Evolutionary conservation across 148 eudicot genomes (phyloP).

Genomic region (Rhododendron simsii): DNA sequence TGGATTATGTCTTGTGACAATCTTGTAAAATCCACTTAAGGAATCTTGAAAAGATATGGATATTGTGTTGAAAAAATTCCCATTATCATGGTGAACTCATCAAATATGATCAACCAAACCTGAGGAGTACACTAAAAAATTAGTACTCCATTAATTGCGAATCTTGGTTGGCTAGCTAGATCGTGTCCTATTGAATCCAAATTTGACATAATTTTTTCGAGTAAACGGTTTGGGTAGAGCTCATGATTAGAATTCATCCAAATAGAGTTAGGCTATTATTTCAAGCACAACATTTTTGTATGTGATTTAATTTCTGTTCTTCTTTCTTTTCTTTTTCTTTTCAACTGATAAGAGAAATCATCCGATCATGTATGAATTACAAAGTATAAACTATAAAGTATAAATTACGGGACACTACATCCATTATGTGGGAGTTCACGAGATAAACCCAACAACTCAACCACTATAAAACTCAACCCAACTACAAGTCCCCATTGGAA

Average conservation of each 20-base stretch:
- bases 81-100: neutral
- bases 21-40: neutral
- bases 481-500: no score
- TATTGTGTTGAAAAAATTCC: neutral
- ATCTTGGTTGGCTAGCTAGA: neutral
- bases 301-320: no score
- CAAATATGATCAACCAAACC: neutral
- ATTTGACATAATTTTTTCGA: neutral
- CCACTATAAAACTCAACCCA: no score
- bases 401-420: no score
- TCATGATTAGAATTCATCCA: neutral
- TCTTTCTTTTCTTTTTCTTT: no score
- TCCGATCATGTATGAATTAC: no score
- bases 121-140: neutral
- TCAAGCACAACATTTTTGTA: no score
- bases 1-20: neutral
- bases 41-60: neutral
- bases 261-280: no score
- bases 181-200: neutral
- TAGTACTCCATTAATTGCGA: neutral
- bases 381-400: no score
- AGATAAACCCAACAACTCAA: no score
- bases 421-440: no score
- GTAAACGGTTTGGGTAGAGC: neutral
- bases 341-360: no score